phyloP scores from a whole-genome alignment of 78 protist genomes.

The Dictyostelium brefeldianum region DNA sequence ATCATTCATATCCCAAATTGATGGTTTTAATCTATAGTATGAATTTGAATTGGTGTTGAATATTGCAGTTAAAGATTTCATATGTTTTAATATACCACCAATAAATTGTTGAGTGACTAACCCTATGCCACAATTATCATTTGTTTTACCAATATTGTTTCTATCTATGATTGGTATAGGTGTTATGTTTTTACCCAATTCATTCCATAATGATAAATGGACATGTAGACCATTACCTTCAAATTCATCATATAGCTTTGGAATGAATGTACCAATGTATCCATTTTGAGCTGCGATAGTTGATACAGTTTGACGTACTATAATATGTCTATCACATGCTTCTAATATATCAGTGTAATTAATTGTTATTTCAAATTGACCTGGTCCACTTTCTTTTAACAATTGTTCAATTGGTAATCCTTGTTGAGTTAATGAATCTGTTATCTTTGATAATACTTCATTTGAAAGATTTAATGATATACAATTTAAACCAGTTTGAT shows the following conservation, averaged over 20 bases:
- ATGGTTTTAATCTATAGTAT: slow-evolving; percentile 24
- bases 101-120: not conserved
- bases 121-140: slow-evolving; percentile 5
- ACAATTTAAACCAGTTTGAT: not conserved
- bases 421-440: not conserved
- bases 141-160: too few species aligned
- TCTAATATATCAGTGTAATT: not conserved
- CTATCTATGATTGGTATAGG: not conserved
- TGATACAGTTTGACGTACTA: slow-evolving; percentile 20
- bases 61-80: slow-evolving; percentile 36
- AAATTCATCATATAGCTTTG: not conserved
- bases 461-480: slow-evolving; percentile 1
- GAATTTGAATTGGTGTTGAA: slow-evolving; percentile 8
- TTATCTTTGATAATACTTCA: slow-evolving; percentile 7
- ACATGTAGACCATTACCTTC: slow-evolving; percentile 53
- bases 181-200: not conserved
- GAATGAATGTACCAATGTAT: slow-evolving; percentile 31
- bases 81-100: slow-evolving; percentile 30
- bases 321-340: slow-evolving; percentile 69
- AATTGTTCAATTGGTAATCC: slow-evolving; percentile 54
- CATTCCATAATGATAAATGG: slow-evolving; percentile 54
- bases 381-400: slow-evolving; percentile 41
- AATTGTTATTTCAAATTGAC: slow-evolving; percentile 62
- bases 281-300: slow-evolving; percentile 42
- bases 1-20: slow-evolving; percentile 25